These are phyloP conservation scores for Babesia bigemina DNA, from an alignment of 169 alveolate species.

Conservation along the genomic window DNA sequence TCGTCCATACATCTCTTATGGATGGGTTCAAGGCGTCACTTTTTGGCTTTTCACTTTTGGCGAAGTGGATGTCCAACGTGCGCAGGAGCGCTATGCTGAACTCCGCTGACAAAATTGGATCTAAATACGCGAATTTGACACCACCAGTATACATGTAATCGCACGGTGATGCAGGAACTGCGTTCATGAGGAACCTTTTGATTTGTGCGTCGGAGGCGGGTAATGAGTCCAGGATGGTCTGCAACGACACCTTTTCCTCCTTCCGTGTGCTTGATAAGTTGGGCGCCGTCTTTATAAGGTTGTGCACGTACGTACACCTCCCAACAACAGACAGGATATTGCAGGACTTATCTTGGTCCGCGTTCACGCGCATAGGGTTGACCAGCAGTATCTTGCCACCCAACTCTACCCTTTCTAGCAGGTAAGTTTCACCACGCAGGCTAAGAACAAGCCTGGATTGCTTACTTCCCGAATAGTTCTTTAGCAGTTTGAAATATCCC, in stretches of 20 bases:
- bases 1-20: constrained; percentile 13
- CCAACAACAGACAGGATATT: constrained; percentile 34
- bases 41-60: background rate
- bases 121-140: constrained; percentile 4
- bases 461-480: background rate
- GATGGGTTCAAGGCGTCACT: background rate
- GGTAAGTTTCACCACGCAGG: constrained; percentile 13
- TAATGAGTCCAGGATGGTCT: constrained; percentile 7
- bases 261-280: constrained; percentile 6
- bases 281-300: constrained; percentile 18
- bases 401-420: constrained; percentile 32
- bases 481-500: constrained; percentile 28
- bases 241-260: background rate
- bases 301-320: constrained; percentile 16
- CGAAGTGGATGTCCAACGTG: constrained; percentile 13
- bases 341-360: background rate
- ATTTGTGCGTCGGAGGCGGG: constrained; percentile 39
- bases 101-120: constrained; percentile 10
- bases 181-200: constrained; percentile 13
- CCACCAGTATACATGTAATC: constrained; percentile 6
- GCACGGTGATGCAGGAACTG: constrained; percentile 12
- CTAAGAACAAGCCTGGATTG: constrained; percentile 19
- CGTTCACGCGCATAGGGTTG: background rate
- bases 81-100: constrained; percentile 15
- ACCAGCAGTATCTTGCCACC: constrained; percentile 32